Evolutionary conservation across 305 asterid species (phyloP).

Genomic region (Fraxinus sp.): DNA sequence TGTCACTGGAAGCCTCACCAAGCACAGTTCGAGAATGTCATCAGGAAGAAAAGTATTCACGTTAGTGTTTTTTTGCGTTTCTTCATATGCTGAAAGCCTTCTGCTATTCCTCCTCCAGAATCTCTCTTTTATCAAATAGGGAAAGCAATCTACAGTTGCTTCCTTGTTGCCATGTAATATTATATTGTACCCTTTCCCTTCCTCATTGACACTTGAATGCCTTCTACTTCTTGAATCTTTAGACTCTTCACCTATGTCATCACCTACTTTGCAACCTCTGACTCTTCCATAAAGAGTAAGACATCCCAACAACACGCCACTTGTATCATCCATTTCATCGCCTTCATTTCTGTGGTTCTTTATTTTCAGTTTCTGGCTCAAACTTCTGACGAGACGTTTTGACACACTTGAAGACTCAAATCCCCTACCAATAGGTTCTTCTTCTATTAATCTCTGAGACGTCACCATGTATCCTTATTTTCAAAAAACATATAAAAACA

Average conservation of each 20-base stretch:
- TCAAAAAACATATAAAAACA: neutral
- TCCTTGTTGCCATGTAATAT: conserved; percentile 51
- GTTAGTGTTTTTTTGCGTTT: conserved; percentile 35
- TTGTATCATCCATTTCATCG: conserved; percentile 49
- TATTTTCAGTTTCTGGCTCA: conserved; percentile 77
- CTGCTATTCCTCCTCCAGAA: conserved; percentile 61
- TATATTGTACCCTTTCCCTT: conserved; percentile 46
- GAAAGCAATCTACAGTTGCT: conserved; percentile 65
- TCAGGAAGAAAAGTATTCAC: conserved; percentile 70
- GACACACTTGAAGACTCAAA: conserved; percentile 62
- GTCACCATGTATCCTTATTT: conserved; percentile 36
- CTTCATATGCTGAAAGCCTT: conserved; percentile 40
- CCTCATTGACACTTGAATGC: conserved; percentile 67
- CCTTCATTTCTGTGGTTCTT: conserved; percentile 47
- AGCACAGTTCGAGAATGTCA: conserved; percentile 82
- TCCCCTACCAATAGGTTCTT: conserved; percentile 43
- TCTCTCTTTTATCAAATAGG: conserved; percentile 59
- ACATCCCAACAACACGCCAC: conserved; percentile 65
- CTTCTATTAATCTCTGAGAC: conserved; percentile 43
- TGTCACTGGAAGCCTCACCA: conserved; percentile 75
- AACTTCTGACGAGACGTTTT: conserved; percentile 59
- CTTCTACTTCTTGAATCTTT: conserved; percentile 57
- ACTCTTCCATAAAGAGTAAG: conserved; percentile 69
- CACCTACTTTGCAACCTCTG: conserved; percentile 94
- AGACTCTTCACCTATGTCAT: conserved; percentile 64